A percentile compares a stretch with the other conserved stretches of the same genome.
These are phyloP conservation scores for Coemansia asiatica DNA, from an alignment of 192 early-diverging fungal species.

Conservation along the genomic window DNA sequence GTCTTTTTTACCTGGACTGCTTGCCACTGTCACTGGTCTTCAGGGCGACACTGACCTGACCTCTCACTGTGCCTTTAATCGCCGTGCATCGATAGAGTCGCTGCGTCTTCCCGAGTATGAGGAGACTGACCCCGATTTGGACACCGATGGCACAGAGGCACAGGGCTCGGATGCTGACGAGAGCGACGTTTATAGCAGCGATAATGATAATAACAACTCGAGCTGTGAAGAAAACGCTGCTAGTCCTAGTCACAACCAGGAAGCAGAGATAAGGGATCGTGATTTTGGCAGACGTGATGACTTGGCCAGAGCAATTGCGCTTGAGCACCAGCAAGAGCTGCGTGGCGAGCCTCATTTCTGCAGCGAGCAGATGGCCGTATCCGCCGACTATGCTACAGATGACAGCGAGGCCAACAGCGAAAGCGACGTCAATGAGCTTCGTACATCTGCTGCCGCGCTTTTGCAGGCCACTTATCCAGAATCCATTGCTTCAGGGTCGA, in stretches of 20 bases:
- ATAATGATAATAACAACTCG: slow-evolving; percentile 2
- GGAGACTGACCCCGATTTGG: slow-evolving; percentile 38
- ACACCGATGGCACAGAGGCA: slow-evolving; percentile 36
- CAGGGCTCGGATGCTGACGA: slow-evolving; percentile 22
- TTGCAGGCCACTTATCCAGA: slow-evolving; percentile 39
- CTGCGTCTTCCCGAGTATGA: slow-evolving; percentile 50
- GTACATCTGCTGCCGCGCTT: slow-evolving; percentile 44
- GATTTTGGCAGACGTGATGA: not conserved
- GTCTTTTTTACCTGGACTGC: slow-evolving; percentile 49
- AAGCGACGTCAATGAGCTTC: slow-evolving; percentile 28
- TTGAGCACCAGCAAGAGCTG: not conserved
- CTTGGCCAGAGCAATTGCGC: not conserved
- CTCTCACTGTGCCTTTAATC: slow-evolving; percentile 43
- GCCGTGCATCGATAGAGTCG: slow-evolving; percentile 40
- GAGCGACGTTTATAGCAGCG: slow-evolving; percentile 6
- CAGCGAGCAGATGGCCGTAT: not conserved
- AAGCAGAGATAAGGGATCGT: too few species aligned
- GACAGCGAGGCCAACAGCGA: slow-evolving; percentile 13
- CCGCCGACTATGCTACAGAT: slow-evolving; percentile 7
- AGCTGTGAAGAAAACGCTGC: not conserved
- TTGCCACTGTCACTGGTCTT: slow-evolving; percentile 49
- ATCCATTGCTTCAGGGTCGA: slow-evolving; percentile 42
- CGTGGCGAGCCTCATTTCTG: not conserved
- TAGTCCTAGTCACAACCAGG: not conserved
- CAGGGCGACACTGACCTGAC: slow-evolving; percentile 51